Base-by-base conservation (phyloP, 768 basidiomycete species). In the Boletus vinaceobasis region DNA sequence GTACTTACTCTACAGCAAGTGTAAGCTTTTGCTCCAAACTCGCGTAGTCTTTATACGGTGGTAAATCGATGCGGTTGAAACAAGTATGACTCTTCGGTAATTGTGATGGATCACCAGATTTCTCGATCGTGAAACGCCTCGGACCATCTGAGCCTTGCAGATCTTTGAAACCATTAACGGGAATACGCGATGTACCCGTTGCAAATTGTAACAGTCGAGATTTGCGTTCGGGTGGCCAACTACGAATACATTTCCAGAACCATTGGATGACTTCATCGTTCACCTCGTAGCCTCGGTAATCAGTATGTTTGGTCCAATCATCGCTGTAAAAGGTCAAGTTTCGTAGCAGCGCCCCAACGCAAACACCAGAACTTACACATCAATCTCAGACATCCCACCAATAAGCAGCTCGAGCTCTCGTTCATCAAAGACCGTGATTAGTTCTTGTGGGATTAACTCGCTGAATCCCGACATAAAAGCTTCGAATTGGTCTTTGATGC, bases 401-500 rank as follows among this genome's bases (percentile, higher is more conserved):
- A 99, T 98, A 52, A 99, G 81, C 48, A 98, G 76, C 75, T 98
- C 96, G 10, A 99, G 81, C 68, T 99, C 97, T 50, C 97, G 85
- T 75, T 99, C 97, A 65, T 99, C 97, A 63, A 99, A 99, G 47
- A 99, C 97, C 56, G 95, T 98, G 74, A 99, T 85, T 33, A 99
- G 79, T 59, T 99, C 97, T 71, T 95, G 93, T 11, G 97, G 97
- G 59, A 99, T 98, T 50, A 99, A 82, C 75, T 99, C 97, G 78
- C 93, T 97, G 83, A 98, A 98, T 44, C 97, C 97, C n/a, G 89
- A 90, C 93, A 98, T 96, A 80, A 99, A 98, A 5, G 96, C 94
- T 56, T 98, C 93, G 69, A 98, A 98, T 71, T 99, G 97, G 56
- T 99, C 97, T 75, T 94, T 93, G 58, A 98, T 94, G 53, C 97